phyloP scores from a whole-genome alignment of 2,329 filamentous ascomycete genomes.

The Diaporthe sp. region DNA sequence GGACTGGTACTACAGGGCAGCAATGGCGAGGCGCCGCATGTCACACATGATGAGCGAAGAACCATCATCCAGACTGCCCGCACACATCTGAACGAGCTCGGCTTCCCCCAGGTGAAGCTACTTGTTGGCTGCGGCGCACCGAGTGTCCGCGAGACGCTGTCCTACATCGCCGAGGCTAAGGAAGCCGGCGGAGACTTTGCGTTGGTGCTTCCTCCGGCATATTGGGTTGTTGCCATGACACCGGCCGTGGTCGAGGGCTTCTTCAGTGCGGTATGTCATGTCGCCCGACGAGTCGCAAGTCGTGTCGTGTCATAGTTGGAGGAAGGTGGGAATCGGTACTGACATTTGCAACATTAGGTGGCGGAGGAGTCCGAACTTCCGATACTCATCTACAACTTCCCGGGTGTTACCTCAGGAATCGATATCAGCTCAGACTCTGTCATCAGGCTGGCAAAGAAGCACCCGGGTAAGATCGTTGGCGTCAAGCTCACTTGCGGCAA shows the following conservation, averaged over 20 bases:
- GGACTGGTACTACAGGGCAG: neutral
- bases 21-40: conserved; percentile 31
- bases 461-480: conserved; percentile 26
- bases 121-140: conserved; percentile 22
- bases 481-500: conserved; percentile 28
- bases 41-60: conserved; percentile 9
- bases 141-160: conserved; percentile 13
- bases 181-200: conserved; percentile 11
- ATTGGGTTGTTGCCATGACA: neutral
- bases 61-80: neutral
- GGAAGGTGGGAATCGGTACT: neutral
- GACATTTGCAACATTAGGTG: neutral
- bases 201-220: conserved; percentile 16
- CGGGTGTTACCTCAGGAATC: conserved; percentile 16
- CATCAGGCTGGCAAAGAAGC: neutral
- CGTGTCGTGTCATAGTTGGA: neutral
- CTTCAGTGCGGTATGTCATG: neutral
- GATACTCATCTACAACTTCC: conserved; percentile 26
- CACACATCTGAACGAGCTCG: neutral
- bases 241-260: neutral
- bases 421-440: conserved; percentile 12
- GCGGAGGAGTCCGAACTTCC: neutral
- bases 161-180: neutral
- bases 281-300: neutral
- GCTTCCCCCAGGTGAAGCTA: neutral